Conservation (phyloP, 257 asterid genomes). For the Ilex aquifolium region DNA sequence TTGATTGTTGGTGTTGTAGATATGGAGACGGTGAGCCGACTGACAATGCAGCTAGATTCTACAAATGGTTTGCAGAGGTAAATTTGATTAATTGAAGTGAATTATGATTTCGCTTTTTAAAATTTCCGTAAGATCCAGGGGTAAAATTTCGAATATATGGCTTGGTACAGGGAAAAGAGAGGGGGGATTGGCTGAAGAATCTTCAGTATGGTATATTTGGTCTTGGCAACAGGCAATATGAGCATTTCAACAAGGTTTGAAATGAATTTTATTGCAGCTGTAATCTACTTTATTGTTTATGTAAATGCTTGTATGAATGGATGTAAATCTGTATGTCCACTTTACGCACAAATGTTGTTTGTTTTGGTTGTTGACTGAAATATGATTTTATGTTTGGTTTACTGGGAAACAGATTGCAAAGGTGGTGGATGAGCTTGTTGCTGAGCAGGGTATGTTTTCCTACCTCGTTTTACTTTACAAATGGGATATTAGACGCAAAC, state of each 20-base stretch:
- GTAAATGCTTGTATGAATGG: neutral
- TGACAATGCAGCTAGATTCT: conserved; percentile 94
- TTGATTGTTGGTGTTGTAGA: conserved; percentile 56
- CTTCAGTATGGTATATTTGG: conserved; percentile 89
- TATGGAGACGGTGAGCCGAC: conserved; percentile 99
- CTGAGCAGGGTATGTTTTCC: conserved; percentile 62
- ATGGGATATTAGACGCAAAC: neutral
- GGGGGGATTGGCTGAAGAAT: conserved; percentile 72
- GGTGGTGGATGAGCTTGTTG: conserved; percentile 63
- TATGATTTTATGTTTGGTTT: conserved; percentile 13
- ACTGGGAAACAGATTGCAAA: conserved; percentile 64
- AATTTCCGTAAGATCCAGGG: conserved; percentile 2
- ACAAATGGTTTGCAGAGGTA: conserved; percentile 97
- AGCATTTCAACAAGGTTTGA: conserved; percentile 95
- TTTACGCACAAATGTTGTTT: neutral
- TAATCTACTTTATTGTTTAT: neutral
- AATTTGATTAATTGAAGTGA: neutral
- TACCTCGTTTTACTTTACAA: neutral
- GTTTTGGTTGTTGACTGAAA: conserved; percentile 8
- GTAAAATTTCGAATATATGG: conserved; percentile 11
- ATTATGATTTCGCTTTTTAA: neutral
- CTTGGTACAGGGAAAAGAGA: conserved; percentile 61
- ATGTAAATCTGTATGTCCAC: neutral
- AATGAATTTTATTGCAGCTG: neutral
- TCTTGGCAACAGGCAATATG: conserved; percentile 97